Conservation (phyloP, 2,329 filamentous ascomycete genomes). For the Gremmenia infestans region DNA sequence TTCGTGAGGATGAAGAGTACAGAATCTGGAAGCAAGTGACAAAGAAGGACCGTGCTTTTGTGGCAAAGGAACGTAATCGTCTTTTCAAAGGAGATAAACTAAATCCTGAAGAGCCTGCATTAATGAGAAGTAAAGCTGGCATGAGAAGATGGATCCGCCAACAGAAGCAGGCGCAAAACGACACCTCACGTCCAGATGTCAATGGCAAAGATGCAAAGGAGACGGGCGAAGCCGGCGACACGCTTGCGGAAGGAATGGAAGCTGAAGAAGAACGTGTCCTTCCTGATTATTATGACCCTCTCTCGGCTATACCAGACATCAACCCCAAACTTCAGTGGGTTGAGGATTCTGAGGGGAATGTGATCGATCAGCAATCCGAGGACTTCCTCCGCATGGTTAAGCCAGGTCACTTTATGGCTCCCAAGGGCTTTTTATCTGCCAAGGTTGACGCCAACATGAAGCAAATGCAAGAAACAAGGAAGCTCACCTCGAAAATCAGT, state of each 20-base stretch:
- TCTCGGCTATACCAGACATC: constrained; percentile 82
- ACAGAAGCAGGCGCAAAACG: constrained; percentile 61
- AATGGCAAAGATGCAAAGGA: constrained; percentile 43
- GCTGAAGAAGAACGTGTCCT: constrained; percentile 72
- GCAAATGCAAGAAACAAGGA: constrained; percentile 95
- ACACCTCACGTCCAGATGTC: constrained; percentile 40
- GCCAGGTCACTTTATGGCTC: constrained; percentile 68
- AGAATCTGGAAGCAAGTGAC: constrained; percentile 99
- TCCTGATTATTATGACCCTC: constrained; percentile 90
- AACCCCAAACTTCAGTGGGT: constrained; percentile 75
- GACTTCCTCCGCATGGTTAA: constrained; percentile 78
- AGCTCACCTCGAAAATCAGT: constrained; percentile 91
- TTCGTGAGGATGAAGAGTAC: constrained; percentile 88
- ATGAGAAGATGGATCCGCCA: constrained; percentile 87
- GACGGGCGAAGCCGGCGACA: constrained; percentile 55
- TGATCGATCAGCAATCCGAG: constrained; percentile 74
- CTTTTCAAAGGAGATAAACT: constrained; percentile 82
- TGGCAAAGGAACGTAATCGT: constrained; percentile 79
- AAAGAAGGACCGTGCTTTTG: constrained; percentile 85
- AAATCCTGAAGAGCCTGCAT: constrained; percentile 80
- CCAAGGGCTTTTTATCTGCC: constrained; percentile 66
- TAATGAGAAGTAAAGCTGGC: constrained; percentile 76
- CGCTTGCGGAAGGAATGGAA: constrained; percentile 91
- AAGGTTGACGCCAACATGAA: constrained; percentile 88
- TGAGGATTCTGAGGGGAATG: constrained; percentile 82